Percentiles rank a stretch among this genome's conserved stretches.
phyloP scores from a whole-genome alignment of 352 stramenopile genomes.

The Globisporangium polare region DNA sequence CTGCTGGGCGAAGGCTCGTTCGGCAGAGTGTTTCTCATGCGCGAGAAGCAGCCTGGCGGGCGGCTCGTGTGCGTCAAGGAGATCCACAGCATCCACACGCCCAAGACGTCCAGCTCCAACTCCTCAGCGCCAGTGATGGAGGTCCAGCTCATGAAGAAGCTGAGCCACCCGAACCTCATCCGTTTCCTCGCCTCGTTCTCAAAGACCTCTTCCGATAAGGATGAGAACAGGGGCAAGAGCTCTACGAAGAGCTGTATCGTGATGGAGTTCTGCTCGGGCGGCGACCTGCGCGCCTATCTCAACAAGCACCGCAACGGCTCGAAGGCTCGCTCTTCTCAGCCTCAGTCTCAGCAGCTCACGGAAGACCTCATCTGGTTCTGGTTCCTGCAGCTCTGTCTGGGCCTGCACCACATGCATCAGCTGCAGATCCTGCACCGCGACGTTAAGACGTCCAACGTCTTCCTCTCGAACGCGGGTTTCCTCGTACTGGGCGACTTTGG shows the following conservation, averaged over 20 bases:
- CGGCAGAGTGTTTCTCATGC: slow-evolving; percentile 87
- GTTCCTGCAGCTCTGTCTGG: slow-evolving; percentile 89
- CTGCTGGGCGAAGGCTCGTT: slow-evolving; percentile 89
- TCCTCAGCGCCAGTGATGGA: slow-evolving; percentile 30
- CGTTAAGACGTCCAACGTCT: slow-evolving; percentile 91
- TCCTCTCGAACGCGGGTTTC: slow-evolving; percentile 51
- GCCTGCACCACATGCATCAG: slow-evolving; percentile 87
- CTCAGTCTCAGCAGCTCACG: slow-evolving; percentile 22
- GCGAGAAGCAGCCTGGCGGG: slow-evolving; percentile 58
- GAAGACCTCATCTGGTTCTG: slow-evolving; percentile 88
- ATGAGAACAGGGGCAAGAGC: slow-evolving; percentile 14
- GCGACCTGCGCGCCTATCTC: slow-evolving; percentile 45
- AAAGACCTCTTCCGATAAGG: neutral
- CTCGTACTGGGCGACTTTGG: slow-evolving; percentile 89
- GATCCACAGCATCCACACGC: slow-evolving; percentile 48
- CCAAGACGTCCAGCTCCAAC: neutral
- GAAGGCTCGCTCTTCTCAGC: neutral
- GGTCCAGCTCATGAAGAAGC: slow-evolving; percentile 67
- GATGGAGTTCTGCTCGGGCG: slow-evolving; percentile 92
- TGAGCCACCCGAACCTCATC: slow-evolving; percentile 91
- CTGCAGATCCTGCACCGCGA: slow-evolving; percentile 82
- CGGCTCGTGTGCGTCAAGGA: slow-evolving; percentile 87
- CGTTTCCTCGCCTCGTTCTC: slow-evolving; percentile 71
- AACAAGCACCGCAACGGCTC: slow-evolving; percentile 8
- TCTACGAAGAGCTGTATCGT: slow-evolving; percentile 85